Conservation (phyloP, 176 grass and related monocot species). For the Saccharum spontaneum region DNA sequence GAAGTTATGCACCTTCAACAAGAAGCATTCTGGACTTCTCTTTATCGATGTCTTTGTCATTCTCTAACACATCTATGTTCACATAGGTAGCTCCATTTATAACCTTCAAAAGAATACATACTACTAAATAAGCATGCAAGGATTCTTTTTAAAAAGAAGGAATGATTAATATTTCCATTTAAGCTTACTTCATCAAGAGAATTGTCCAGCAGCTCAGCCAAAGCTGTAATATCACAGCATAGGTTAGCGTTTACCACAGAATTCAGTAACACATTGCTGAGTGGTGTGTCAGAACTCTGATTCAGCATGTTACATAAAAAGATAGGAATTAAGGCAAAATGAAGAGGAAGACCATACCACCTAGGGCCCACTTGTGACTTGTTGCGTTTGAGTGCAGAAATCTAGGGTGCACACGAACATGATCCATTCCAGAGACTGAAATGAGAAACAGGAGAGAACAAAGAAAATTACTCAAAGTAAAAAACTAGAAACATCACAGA, state of each 20-base stretch:
- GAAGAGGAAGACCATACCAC: conserved; percentile 57
- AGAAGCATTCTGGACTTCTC: conserved; percentile 82
- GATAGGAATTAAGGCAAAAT: conserved; percentile 16
- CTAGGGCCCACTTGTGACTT: conserved; percentile 98
- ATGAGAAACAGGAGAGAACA: conserved; percentile 25
- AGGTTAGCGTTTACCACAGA: conserved; percentile 23
- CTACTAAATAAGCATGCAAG: conserved; percentile 12
- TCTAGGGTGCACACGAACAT: conserved; percentile 89
- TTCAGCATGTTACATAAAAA: conserved; percentile 16
- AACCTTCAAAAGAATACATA: conserved; percentile 51
- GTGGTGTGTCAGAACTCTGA: background rate
- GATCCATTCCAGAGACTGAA: conserved; percentile 81
- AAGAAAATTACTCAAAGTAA: conserved; percentile 11
- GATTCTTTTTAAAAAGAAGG: conserved; percentile 6
- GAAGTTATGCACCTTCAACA: conserved; percentile 70
- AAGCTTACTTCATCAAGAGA: conserved; percentile 84
- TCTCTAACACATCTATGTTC: conserved; percentile 83
- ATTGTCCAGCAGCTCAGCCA: conserved; percentile 98
- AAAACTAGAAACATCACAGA: conserved; percentile 3
- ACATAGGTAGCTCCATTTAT: conserved; percentile 93
- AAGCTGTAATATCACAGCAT: conserved; percentile 56
- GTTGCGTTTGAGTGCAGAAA: conserved; percentile 99
- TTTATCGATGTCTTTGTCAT: conserved; percentile 69
- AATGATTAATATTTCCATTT: conserved; percentile 16
- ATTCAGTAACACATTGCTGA: conserved; percentile 17